These are phyloP conservation scores for Parasarocladium wereldwijsianum DNA, from an alignment of 2,329 filamentous ascomycete genomes.

Conservation along the genomic window DNA sequence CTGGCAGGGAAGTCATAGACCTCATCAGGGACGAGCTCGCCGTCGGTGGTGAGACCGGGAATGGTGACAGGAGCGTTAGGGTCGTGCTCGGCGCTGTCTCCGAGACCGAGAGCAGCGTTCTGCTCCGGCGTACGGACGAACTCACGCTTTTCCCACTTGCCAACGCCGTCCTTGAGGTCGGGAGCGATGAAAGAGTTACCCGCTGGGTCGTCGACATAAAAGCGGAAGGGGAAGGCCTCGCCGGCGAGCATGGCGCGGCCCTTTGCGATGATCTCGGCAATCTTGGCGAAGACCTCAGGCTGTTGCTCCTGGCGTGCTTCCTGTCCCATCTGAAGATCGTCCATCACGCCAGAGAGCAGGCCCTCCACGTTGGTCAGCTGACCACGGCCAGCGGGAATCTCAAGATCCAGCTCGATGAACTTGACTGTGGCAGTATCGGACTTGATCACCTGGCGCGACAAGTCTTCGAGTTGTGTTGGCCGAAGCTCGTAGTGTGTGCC, in stretches of 20 bases:
- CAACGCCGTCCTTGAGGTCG: slow-evolving; percentile 60
- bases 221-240: slow-evolving; percentile 69
- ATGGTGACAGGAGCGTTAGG: slow-evolving; percentile 38
- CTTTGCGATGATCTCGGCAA: slow-evolving; percentile 61
- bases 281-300: slow-evolving; percentile 65
- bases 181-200: slow-evolving; percentile 97
- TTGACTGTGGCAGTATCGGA: slow-evolving; percentile 76
- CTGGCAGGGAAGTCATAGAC: slow-evolving; percentile 86
- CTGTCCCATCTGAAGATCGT: slow-evolving; percentile 72
- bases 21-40: slow-evolving; percentile 83
- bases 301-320: slow-evolving; percentile 62
- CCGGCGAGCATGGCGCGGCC: slow-evolving; percentile 66
- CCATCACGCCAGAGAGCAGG: slow-evolving; percentile 60
- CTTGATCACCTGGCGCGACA: slow-evolving; percentile 81
- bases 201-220: slow-evolving; percentile 78
- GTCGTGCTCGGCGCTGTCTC: slow-evolving; percentile 30
- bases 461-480: slow-evolving; percentile 56
- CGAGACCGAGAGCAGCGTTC: slow-evolving; percentile 72
- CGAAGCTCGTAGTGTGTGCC: slow-evolving; percentile 74
- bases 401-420: slow-evolving; percentile 82
- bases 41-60: slow-evolving; percentile 36
- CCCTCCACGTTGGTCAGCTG: slow-evolving; percentile 92
- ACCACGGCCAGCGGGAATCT: slow-evolving; percentile 81
- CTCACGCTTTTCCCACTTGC: slow-evolving; percentile 79
- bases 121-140: slow-evolving; percentile 73